Evolutionary conservation across 2,329 filamentous ascomycete species (phyloP).

Genomic region (Fusarium dimerum): DNA sequence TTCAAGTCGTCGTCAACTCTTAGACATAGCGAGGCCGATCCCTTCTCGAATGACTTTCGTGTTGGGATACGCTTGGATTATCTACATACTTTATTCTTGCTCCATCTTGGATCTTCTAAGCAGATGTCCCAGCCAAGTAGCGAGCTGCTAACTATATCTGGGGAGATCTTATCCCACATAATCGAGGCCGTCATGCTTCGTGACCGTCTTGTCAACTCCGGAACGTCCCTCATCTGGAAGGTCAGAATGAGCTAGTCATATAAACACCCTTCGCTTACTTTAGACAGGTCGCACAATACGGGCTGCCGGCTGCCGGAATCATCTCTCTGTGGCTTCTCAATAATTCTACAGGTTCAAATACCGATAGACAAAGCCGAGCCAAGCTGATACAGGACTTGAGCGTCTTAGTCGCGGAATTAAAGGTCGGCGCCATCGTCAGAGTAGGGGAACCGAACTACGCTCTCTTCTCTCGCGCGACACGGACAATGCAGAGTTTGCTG

Average conservation of each 20-base stretch:
- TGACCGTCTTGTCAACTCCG: slow-evolving; percentile 13
- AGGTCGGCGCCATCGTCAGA: slow-evolving; percentile 10
- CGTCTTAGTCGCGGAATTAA: slow-evolving; percentile 13
- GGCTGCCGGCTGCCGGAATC: slow-evolving; percentile 15
- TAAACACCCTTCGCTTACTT: neutral
- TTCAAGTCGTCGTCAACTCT: slow-evolving; percentile 8
- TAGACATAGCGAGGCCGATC: slow-evolving; percentile 3
- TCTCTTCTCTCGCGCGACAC: slow-evolving; percentile 14
- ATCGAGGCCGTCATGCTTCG: slow-evolving; percentile 16
- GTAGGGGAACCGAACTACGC: slow-evolving; percentile 19
- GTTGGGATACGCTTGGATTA: slow-evolving; percentile 14
- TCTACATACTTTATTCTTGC: slow-evolving; percentile 12
- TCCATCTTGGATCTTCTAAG: slow-evolving; percentile 2
- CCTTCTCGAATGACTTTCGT: slow-evolving; percentile 13
- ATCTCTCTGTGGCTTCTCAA: slow-evolving; percentile 13
- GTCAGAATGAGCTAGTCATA: slow-evolving; percentile 1
- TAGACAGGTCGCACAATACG: slow-evolving; percentile 13
- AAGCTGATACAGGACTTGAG: slow-evolving; percentile 17
- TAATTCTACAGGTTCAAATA: neutral
- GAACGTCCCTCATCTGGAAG: slow-evolving; percentile 17
- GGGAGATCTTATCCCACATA: slow-evolving; percentile 14
- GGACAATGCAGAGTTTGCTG: slow-evolving; percentile 17
- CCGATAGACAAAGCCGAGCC: neutral
- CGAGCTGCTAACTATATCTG: slow-evolving; percentile 5
- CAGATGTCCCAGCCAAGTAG: slow-evolving; percentile 8